These are phyloP conservation scores for Cyberlindnera veronae DNA, from an alignment of 805 yeast genomes.

Conservation along the genomic window DNA sequence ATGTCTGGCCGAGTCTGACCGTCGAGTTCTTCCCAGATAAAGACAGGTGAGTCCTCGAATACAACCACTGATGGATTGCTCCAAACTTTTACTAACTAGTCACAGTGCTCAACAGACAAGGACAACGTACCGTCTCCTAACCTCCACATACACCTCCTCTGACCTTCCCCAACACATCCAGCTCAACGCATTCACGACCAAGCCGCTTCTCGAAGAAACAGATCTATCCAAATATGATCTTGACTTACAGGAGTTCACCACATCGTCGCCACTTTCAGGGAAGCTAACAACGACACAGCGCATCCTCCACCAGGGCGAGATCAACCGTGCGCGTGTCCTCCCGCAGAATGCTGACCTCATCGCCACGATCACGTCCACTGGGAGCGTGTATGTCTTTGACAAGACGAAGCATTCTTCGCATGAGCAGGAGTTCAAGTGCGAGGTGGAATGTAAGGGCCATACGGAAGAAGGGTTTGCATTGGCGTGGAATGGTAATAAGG, in stretches of 20 bases:
- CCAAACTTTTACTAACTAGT: not conserved
- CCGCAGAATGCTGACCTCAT: constrained; percentile 86
- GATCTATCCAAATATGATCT: constrained; percentile 36
- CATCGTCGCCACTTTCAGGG: constrained; percentile 29
- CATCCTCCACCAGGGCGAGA: constrained; percentile 67
- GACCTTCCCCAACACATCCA: constrained; percentile 47
- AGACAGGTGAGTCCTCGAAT: constrained; percentile 7
- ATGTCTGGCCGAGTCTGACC: constrained; percentile 69
- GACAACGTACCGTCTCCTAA: constrained; percentile 43
- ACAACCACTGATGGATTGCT: not conserved
- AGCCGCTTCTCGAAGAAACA: constrained; percentile 16
- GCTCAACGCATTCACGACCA: constrained; percentile 33
- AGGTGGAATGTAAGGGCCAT: constrained; percentile 44
- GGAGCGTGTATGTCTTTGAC: constrained; percentile 67
- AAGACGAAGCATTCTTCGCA: constrained; percentile 73
- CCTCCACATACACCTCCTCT: constrained; percentile 65
- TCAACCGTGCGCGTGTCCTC: constrained; percentile 68
- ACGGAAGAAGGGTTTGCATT: constrained; percentile 62
- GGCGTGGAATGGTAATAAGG: constrained; percentile 65
- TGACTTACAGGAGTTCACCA: constrained; percentile 32
- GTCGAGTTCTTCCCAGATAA: constrained; percentile 62
- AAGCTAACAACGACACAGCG: constrained; percentile 48
- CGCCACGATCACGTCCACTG: constrained; percentile 65
- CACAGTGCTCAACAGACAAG: constrained; percentile 21
- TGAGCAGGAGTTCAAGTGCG: constrained; percentile 43